Conservation (phyloP, 2,329 filamentous ascomycete genomes). For the Cercospora brassicicola region DNA sequence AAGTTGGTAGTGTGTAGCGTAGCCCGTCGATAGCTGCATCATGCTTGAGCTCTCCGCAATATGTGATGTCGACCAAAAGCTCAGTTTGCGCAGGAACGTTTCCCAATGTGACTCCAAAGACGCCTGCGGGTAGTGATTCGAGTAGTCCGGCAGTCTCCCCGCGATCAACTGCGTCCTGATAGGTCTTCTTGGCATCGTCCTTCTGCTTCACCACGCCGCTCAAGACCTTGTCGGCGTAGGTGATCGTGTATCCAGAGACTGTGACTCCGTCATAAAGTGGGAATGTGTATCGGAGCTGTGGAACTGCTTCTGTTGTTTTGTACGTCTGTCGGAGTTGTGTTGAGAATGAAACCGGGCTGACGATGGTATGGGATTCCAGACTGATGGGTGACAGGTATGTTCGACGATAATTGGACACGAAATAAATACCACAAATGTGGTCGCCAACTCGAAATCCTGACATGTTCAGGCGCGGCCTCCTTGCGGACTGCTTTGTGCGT, state of each 20-base stretch:
- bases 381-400: slow-evolving; percentile 60
- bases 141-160: slow-evolving; percentile 66
- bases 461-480: neutral
- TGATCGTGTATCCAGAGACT: slow-evolving; percentile 67
- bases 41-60: slow-evolving; percentile 70
- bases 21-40: slow-evolving; percentile 67
- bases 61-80: slow-evolving; percentile 63
- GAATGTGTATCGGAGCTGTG: slow-evolving; percentile 65
- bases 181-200: slow-evolving; percentile 60
- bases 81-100: slow-evolving; percentile 62
- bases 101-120: slow-evolving; percentile 67
- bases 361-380: slow-evolving; percentile 60
- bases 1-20: slow-evolving; percentile 67
- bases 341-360: slow-evolving; percentile 56
- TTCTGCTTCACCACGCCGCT: slow-evolving; percentile 67
- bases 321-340: slow-evolving; percentile 62
- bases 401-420: slow-evolving; percentile 20
- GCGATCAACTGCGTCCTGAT: slow-evolving; percentile 57
- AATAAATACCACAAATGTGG: slow-evolving; percentile 39
- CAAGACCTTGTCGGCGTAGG: slow-evolving; percentile 60
- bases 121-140: slow-evolving; percentile 63
- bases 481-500: neutral
- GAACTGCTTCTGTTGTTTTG: slow-evolving; percentile 47
- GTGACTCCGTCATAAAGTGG: slow-evolving; percentile 72
- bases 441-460: neutral